Base-by-base conservation (phyloP, 805 yeast genomes). In the Pichia eremophila region DNA sequence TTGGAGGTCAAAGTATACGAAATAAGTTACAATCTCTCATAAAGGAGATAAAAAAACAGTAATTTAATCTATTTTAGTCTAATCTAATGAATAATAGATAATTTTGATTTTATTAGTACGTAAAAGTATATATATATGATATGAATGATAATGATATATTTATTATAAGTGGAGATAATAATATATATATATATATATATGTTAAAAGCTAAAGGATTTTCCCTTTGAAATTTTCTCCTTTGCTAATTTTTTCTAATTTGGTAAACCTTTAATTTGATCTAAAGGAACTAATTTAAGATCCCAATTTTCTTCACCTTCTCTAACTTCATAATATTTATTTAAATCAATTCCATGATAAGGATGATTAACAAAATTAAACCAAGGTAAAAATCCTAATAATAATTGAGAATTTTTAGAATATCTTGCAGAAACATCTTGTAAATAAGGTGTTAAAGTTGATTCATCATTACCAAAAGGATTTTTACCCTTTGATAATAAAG, bases 321-420 rank as follows among this genome's bases (percentile, higher is more conserved):
- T 70, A 45, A 65, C 69, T 60, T 75, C 79, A 51, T 73, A 73
- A 53, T 80, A 83, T 59, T 72, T 79, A 59, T 72, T 71, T 50
- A 83, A 69, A 59, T 81, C 83, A 50, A 85, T 79, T 27, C 91
- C 93, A 65, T 86, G 95, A 69, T 79, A 81, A 56, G 85, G 88
- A 65, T 86, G 95, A 62, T 79, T 68, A 42, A 80, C 88, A 52
- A 84, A 69, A 68, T 87, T 87, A 72, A 87, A 85, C 87, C 88
- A 81, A 25, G 95, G 95, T 57, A 86, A 64, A 51, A 84, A 60
- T 47, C 79, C 75, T 56, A 81, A 61, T 47, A 72, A 68, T 48
- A 78, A 64, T 59, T 78, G 79, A 8, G 95, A 78, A 60, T 79
- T 79, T 55, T 81, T 83, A 25, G 93, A 82, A 72, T 84, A 83